Evolutionary conservation across 495 filamentous ascomycete genomes (phyloP), one percentile per base, ranked within the genome.

Genomic region (Pyrenula aspistea): DNA sequence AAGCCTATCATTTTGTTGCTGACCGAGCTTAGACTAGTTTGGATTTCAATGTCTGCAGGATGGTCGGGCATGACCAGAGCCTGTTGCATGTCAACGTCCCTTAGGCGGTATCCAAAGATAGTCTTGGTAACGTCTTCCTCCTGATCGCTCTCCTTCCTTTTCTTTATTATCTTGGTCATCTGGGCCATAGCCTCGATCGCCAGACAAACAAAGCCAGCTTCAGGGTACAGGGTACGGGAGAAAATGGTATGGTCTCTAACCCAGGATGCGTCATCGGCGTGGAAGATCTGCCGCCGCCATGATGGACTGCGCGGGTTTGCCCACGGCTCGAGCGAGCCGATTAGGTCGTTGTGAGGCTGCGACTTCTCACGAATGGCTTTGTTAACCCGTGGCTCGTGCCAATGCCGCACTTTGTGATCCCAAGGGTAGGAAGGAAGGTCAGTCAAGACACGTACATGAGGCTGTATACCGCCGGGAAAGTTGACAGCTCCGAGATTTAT

Each of bases 121-220:
- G 4, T 15, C 31, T 42, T 42, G 4, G 50, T 21, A 11, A 11
- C 19, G 50, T 20, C 19, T 52, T 8, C 19, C 50, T 8, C 19
- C 15, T 42, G 31, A 42, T 15, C 31, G 4, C 4, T 8, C 8
- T 4, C 31, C 4, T 4, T 42, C 15, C 4, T 42, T 42, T 15
- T 15, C 4, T 4, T 8, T 15, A 8, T 15, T 8, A 42, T 42
- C 15, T 42, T 24, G 8, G 50, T 24, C 3, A 65, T 12, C 53
- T 79, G 74, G 24, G 63, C 53, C 47, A 66, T 63, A 0, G 77
- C 80, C 60, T 86, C 82, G 1, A 84, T 60, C 1, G 76, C 81
- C 74, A 82, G 80, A 20, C 69, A 63, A 51, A 83, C 56, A 55
- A 74, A 83, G 2, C 76, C 79, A 15, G 81, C 73, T 53, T 71